Conservation (phyloP, 1,139 yeast genomes). For the Waltiozyma solani region DNA sequence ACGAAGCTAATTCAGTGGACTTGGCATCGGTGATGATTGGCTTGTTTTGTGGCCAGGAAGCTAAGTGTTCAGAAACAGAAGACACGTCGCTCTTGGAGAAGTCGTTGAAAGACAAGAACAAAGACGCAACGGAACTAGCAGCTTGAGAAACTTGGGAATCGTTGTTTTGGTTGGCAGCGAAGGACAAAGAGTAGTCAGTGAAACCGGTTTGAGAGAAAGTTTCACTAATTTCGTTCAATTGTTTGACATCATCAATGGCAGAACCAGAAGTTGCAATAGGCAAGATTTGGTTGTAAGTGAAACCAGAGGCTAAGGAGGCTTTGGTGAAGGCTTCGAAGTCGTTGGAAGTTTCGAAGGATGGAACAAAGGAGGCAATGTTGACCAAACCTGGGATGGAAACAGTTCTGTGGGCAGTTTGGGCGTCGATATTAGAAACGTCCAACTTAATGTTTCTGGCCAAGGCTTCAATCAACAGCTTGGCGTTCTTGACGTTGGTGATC, state of each 20-base stretch:
- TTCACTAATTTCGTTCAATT: conserved; percentile 56
- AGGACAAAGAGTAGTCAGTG: conserved; percentile 75
- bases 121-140: conserved; percentile 61
- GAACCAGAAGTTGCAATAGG: conserved; percentile 64
- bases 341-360: conserved; percentile 45
- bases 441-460: conserved; percentile 58
- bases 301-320: conserved; percentile 74
- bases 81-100: conserved; percentile 61
- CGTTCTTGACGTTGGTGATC: conserved; percentile 96
- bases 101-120: conserved; percentile 74
- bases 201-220: conserved; percentile 49
- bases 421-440: conserved; percentile 70
- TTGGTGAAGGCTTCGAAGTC: conserved; percentile 61
- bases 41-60: conserved; percentile 75
- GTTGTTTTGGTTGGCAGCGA: conserved; percentile 75
- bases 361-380: conserved; percentile 72
- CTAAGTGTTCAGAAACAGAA: conserved; percentile 68
- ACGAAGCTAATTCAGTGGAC: conserved; percentile 86
- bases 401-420: conserved; percentile 85
- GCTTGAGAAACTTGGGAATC: conserved; percentile 52
- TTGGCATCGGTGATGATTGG: conserved; percentile 90
- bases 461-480: conserved; percentile 92
- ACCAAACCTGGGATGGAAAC: conserved; percentile 80
- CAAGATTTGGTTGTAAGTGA: conserved; percentile 74
- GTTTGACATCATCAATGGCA: conserved; percentile 50